Percentiles rank a stretch among this genome's conserved stretches.
phyloP scores from a whole-genome alignment of 768 basidiomycete genomes.

The Cyclocybe cylindracea region DNA sequence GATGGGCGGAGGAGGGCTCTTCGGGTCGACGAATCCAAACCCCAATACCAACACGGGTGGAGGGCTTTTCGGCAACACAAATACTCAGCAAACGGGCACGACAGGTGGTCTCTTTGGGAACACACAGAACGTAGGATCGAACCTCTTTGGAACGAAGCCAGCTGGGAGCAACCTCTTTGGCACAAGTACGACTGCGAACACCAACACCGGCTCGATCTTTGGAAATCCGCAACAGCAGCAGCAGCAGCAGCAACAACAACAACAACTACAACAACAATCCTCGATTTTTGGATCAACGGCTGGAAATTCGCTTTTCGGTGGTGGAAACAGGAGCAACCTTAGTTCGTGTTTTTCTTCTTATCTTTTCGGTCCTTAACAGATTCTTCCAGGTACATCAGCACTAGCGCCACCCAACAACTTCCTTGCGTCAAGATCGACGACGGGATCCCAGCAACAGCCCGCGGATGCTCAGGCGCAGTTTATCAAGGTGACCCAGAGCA shows the following conservation, averaged over 20 bases:
- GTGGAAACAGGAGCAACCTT: constrained; percentile 22
- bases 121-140: constrained; percentile 12
- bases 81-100: constrained; percentile 4
- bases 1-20: constrained; percentile 16
- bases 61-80: constrained; percentile 11
- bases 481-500: constrained; percentile 50
- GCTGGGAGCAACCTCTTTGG: constrained; percentile 27
- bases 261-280: constrained; percentile 26
- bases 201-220: constrained; percentile 19
- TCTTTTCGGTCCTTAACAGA: constrained; percentile 19
- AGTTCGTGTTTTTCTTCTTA: constrained; percentile 12
- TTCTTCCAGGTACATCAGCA: constrained; percentile 26
- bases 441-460: constrained; percentile 43
- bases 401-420: constrained; percentile 33
- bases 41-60: constrained; percentile 11
- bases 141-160: constrained; percentile 18
- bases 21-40: constrained; percentile 14
- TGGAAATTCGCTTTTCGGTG: constrained; percentile 23
- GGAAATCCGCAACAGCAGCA: constrained; percentile 13
- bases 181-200: constrained; percentile 6
- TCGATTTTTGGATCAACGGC: constrained; percentile 31
- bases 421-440: constrained; percentile 37
- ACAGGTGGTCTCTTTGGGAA: constrained; percentile 28
- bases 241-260: constrained; percentile 25
- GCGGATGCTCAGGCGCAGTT: constrained; percentile 66